phyloP scores from a whole-genome alignment of 495 filamentous ascomycete genomes.

The Schizothecium vesticola region DNA sequence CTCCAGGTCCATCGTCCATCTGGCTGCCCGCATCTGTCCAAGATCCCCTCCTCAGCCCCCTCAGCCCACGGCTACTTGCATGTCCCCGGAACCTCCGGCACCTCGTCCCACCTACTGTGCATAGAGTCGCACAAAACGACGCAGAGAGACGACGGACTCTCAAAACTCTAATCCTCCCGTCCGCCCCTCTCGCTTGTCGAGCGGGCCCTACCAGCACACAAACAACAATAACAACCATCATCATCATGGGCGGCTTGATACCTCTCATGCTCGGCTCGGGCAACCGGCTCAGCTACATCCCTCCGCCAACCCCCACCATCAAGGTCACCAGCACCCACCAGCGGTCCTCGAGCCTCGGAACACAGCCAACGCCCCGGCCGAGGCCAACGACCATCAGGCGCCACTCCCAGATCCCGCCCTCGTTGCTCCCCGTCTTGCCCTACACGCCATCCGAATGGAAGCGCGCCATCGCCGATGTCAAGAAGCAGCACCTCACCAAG shows the following conservation, averaged over 20 bases:
- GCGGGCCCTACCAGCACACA: neutral
- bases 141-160: neutral
- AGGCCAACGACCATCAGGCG: constrained; percentile 14
- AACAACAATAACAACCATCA: neutral
- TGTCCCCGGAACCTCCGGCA: neutral
- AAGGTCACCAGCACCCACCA: constrained; percentile 9
- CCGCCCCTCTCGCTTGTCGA: neutral
- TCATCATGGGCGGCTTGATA: constrained; percentile 21
- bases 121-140: constrained; percentile 2
- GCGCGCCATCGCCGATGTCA: constrained; percentile 39
- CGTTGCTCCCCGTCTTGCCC: constrained; percentile 21
- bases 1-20: constrained; percentile 1
- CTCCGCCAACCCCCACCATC: constrained; percentile 1
- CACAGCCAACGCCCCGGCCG: constrained; percentile 6
- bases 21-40: neutral
- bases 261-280: constrained; percentile 30
- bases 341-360: constrained; percentile 7
- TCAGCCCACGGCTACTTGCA: constrained; percentile 14
- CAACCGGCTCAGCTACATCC: constrained; percentile 22
- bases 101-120: constrained; percentile 3
- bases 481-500: constrained; percentile 39
- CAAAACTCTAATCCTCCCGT: neutral
- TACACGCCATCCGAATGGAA: constrained; percentile 38
- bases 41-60: neutral
- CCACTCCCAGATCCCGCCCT: constrained; percentile 17